Evolutionary conservation across 108 stramenopile species (phyloP), one percentile per base, ranked within the genome.

Genomic region (Cyclotella sp.): DNA sequence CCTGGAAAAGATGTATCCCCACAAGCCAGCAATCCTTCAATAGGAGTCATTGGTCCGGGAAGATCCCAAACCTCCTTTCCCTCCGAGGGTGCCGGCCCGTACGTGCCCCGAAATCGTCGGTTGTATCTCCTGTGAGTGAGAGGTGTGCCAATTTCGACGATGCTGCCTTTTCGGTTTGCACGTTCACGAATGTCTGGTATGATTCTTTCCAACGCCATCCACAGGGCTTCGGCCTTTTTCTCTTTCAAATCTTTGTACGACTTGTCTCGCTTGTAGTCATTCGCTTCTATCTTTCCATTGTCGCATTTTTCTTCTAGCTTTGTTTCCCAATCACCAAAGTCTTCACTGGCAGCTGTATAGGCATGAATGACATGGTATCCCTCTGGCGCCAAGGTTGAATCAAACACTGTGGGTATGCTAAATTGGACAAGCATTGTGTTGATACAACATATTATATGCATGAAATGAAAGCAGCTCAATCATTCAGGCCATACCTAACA

Each of bases 341-440:
- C 77, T 55, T 96, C 95, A 51, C 87, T 88, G 9, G 92, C 97
- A 8, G 97, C 94, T 0, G 93, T 87, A 68, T 96, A 96, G 14
- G 92, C 94, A 72, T 97, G 97, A 0, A 96, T 78, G 12, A 95
- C 79, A 72, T 97, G 97, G 45, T 93, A 91, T 8, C 97, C 95
- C 11, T 89, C 87, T 16, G 97, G 97, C 11, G 95, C 95, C 39
- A 97, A 70, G 9, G 79, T 68, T 5, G 90, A 82, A 73, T 97
- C 97, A 57, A 96, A 94, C 13, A 96, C 77, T 5, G 94, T 87
- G n/a, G 92, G 92, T 51, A 94, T 93, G 7, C 89, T 34, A n/a
- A n/a, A n/a, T n/a, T n/a, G n/a, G n/a, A n/a, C n/a, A n/a, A n/a
- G n/a, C n/a, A n/a, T n/a, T n/a, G n/a, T n/a, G n/a, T n/a, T n/a